Evolutionary conservation across 768 basidiomycete genomes (phyloP), one percentile per base, ranked within the genome.

Genomic region (Pleurotus ostreatus): DNA sequence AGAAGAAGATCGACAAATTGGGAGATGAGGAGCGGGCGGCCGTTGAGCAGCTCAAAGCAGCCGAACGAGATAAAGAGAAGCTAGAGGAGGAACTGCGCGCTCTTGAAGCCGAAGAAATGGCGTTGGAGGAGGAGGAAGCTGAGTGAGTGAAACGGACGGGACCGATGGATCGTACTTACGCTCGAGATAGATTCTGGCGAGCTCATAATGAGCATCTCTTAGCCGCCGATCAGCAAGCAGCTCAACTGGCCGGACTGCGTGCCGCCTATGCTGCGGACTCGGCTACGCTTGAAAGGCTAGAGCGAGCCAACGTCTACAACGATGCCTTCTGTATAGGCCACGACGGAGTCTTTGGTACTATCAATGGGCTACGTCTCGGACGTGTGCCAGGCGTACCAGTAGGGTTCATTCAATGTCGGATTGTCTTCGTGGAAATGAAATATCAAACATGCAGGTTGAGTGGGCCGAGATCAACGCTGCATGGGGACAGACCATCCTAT

Each of bases 401-500:
- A 67, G 41, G 85, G 9, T 74, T 46, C 12, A 22, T 48, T 15
- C 49, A 45, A 5, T 45, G 30, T 34, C 30, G 11, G 37, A 34
- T 37, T 34, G 30, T 34, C 30, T 34, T 46, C 6, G 13, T 23
- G n/a, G 39, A 56, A 57, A 39, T 25, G 30, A 26, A 48, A 34
- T 51, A 44, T 43, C 62, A 55, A 61, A 26, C 12, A 38, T 57
- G 7, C 59, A 92, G 85, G 95, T 98, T 26, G 97, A 98, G 66
- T 99, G 95, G 95, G 84, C 92, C 2, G 97, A 99, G 71, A 94
- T 98, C 68, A 98, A 98, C 66, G 97, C 97, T 9, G 97, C 97
- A 15, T 97, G 96, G 94, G 97, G 97, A 1, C 89, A 97, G 66
- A 92, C 95, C 0, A 76, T 96, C n/a, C 78, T 98, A 15, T 77